Evolutionary conservation across 78 protist species (phyloP).

Genomic region (Polysphondylium violaceum): DNA sequence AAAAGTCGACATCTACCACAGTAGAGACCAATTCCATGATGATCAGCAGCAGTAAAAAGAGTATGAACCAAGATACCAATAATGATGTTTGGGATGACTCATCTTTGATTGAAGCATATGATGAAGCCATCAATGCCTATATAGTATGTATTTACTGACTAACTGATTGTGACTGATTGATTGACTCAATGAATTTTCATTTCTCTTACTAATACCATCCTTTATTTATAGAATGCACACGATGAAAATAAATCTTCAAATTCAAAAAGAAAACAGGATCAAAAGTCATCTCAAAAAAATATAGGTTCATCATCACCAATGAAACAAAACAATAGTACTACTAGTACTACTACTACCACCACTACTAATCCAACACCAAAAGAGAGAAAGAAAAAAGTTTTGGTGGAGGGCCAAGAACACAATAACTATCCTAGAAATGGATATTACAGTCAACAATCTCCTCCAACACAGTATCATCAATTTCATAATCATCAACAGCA

Average conservation of each 20-base stretch:
- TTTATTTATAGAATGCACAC: constrained; percentile 13
- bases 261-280: background rate
- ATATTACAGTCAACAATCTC: background rate
- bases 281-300: background rate
- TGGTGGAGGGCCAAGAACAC: background rate
- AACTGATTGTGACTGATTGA: background rate
- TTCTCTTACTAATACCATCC: too few species aligned
- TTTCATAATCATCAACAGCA: constrained; percentile 12
- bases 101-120: constrained; percentile 39
- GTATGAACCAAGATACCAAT: background rate
- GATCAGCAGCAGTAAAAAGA: background rate
- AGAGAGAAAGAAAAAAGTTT: background rate
- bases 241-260: constrained; percentile 12
- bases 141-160: constrained; percentile 15
- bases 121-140: constrained; percentile 35
- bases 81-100: constrained; percentile 60
- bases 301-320: background rate
- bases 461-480: background rate
- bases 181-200: background rate
- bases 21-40: constrained; percentile 14
- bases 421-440: background rate
- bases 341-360: background rate
- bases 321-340: background rate
- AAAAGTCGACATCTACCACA: background rate
- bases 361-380: background rate